phyloP scores from a whole-genome alignment of 768 basidiomycete genomes.

The Amyloporia xantha region DNA sequence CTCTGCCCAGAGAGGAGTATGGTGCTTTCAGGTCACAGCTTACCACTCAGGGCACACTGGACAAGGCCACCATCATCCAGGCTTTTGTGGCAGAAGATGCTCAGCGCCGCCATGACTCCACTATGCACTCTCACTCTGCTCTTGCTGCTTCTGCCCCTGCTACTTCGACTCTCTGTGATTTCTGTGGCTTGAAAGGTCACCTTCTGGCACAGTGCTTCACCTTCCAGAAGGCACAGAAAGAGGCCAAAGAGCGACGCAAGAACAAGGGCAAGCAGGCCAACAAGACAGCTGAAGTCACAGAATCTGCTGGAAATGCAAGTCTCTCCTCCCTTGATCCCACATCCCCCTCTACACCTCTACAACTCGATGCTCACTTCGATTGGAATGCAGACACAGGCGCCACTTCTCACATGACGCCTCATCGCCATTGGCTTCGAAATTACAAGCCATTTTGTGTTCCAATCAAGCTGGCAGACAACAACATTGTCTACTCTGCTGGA shows the following conservation, averaged over 20 bases:
- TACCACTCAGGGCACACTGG: background rate
- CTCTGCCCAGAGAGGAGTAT: background rate
- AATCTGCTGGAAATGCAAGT: background rate
- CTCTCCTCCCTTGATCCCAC: background rate
- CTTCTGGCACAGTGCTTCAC: background rate
- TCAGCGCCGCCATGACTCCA: background rate
- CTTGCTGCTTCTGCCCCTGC: background rate
- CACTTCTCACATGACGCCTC: slow-evolving; percentile 29
- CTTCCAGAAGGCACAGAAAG: background rate
- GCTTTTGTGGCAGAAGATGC: background rate
- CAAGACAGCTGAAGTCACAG: background rate
- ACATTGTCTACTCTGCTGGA: background rate
- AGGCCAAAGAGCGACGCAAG: background rate
- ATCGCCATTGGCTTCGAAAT: slow-evolving; percentile 22
- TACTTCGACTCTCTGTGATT: too few species aligned
- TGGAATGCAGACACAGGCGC: slow-evolving; percentile 29
- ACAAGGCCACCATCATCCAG: background rate
- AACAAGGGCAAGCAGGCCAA: background rate
- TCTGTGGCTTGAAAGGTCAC: background rate
- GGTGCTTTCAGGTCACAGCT: background rate
- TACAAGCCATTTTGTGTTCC: background rate
- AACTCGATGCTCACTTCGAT: background rate
- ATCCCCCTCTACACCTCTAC: background rate
- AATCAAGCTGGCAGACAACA: background rate
- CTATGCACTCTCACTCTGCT: background rate